A percentile compares a stretch with the other conserved stretches of the same genome.
Conservation (phyloP, 2,329 filamentous ascomycete species). For the Aotearoamyces nothofagi region DNA sequence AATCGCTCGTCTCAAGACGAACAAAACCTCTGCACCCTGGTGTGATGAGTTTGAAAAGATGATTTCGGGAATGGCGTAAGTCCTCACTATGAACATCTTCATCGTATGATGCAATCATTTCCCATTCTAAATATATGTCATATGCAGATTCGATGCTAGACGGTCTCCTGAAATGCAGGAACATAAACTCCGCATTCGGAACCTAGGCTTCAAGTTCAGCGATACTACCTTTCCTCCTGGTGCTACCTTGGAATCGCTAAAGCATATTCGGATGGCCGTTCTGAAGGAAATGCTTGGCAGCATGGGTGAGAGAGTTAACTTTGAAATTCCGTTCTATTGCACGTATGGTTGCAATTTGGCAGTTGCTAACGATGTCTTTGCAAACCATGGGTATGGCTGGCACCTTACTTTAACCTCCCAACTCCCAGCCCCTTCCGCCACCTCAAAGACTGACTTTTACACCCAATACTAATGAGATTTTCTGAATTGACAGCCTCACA, state of each 20-base stretch:
- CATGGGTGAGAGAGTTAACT: conserved; percentile 8
- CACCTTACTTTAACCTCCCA: neutral
- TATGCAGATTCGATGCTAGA: too few species aligned
- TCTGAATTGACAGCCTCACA: conserved; percentile 8
- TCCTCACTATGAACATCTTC: neutral
- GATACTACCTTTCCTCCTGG: conserved; percentile 7
- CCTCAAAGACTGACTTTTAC: neutral
- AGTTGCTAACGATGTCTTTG: conserved; percentile 9
- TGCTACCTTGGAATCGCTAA: conserved; percentile 9
- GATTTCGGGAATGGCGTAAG: conserved; percentile 12
- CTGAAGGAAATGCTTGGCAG: conserved; percentile 7
- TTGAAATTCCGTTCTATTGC: conserved; percentile 10
- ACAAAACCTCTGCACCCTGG: too few species aligned
- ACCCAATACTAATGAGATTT: neutral
- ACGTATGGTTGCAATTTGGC: conserved; percentile 12
- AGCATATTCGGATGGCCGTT: conserved; percentile 6
- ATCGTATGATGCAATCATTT: neutral
- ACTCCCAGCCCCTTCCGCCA: neutral
- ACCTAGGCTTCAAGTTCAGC: conserved; percentile 9
- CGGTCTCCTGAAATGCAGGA: conserved; percentile 5
- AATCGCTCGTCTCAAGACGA: too few species aligned
- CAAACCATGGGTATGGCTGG: conserved; percentile 10
- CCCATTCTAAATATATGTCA: conserved; percentile 1
- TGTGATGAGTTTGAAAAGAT: conserved; percentile 12
- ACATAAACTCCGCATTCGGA: conserved; percentile 5